These are phyloP conservation scores for Ustilago crameri DNA, from an alignment of 1,284 basidiomycete genomes.

Conservation along the genomic window DNA sequence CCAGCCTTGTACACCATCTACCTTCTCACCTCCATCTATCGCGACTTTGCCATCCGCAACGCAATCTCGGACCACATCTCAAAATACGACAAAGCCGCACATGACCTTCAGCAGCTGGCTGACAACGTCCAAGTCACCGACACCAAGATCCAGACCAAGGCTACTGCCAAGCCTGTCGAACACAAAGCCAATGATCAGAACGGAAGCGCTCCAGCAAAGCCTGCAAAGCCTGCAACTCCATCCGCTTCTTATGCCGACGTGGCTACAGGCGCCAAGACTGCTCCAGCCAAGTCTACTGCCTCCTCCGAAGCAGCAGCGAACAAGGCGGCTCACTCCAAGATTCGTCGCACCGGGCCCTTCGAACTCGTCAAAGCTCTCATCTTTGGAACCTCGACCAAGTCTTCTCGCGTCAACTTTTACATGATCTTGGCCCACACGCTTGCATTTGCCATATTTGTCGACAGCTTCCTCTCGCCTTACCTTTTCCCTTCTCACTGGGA, in stretches of 20 bases:
- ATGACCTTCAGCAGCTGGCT: slow-evolving; percentile 47
- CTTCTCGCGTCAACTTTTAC: slow-evolving; percentile 51
- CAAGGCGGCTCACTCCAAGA: slow-evolving; percentile 8
- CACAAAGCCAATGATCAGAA: slow-evolving; percentile 32
- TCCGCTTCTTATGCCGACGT: slow-evolving; percentile 37
- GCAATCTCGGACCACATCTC: slow-evolving; percentile 28
- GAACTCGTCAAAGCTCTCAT: slow-evolving; percentile 44
- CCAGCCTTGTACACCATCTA: slow-evolving; percentile 53
- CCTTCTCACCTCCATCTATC: slow-evolving; percentile 40
- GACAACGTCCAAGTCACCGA: slow-evolving; percentile 41
- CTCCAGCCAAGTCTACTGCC: slow-evolving; percentile 1
- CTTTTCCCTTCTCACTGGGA: slow-evolving; percentile 66
- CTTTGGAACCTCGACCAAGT: slow-evolving; percentile 54
- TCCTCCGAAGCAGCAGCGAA: not conserved
- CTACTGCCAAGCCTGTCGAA: slow-evolving; percentile 27
- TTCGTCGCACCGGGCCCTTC: slow-evolving; percentile 15
- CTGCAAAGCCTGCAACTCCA: slow-evolving; percentile 12
- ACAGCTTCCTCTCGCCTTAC: slow-evolving; percentile 63
- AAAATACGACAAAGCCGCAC: slow-evolving; percentile 20
- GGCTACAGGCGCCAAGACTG: slow-evolving; percentile 26
- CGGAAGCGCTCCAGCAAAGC: slow-evolving; percentile 1
- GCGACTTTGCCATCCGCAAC: slow-evolving; percentile 41
- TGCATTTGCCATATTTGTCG: slow-evolving; percentile 58
- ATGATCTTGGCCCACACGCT: slow-evolving; percentile 54
- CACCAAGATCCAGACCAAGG: slow-evolving; percentile 34